Percentiles rank a stretch among this genome's conserved stretches.
phyloP scores from a whole-genome alignment of 129 eudicot species.

The Apium graveolens region DNA sequence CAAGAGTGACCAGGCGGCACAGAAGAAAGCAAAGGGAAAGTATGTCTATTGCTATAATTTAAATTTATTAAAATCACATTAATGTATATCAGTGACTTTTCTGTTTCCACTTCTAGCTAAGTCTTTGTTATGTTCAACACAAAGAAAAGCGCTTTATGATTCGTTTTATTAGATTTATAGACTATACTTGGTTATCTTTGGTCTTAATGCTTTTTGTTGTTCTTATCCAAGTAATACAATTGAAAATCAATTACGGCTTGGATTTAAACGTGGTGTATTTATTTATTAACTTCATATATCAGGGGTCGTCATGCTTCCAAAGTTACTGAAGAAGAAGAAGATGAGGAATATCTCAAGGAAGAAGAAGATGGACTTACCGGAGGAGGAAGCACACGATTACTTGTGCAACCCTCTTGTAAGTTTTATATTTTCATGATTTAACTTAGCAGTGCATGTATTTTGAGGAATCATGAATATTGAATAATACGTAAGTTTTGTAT shows the following conservation, averaged over 20 bases:
- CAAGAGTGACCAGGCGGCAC: slow-evolving; percentile 64
- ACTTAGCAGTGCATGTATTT: not conserved
- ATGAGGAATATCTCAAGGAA: slow-evolving; percentile 88
- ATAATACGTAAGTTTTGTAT: not conserved
- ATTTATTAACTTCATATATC: not conserved
- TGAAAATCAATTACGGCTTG: not conserved
- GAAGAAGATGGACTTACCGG: slow-evolving; percentile 91
- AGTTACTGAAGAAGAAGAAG: slow-evolving; percentile 98
- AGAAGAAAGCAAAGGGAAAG: slow-evolving; percentile 88
- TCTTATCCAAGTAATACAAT: not conserved
- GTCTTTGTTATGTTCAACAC: not conserved
- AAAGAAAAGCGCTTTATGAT: not conserved
- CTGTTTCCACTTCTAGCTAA: not conserved
- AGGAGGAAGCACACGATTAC: slow-evolving; percentile 72
- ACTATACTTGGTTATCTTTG: not conserved
- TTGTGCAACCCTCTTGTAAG: slow-evolving; percentile 96
- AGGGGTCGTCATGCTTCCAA: slow-evolving; percentile 99
- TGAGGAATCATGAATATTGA: not conserved
- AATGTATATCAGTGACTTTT: not conserved
- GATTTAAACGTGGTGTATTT: not conserved
- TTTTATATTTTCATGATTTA: not conserved
- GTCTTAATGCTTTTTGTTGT: not conserved
- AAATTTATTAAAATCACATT: not conserved
- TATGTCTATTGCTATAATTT: slow-evolving; percentile 11
- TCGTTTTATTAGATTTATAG: not conserved